These are phyloP conservation scores for Vigna nakashimae DNA, from an alignment of 306 rosid genomes.

Conservation along the genomic window DNA sequence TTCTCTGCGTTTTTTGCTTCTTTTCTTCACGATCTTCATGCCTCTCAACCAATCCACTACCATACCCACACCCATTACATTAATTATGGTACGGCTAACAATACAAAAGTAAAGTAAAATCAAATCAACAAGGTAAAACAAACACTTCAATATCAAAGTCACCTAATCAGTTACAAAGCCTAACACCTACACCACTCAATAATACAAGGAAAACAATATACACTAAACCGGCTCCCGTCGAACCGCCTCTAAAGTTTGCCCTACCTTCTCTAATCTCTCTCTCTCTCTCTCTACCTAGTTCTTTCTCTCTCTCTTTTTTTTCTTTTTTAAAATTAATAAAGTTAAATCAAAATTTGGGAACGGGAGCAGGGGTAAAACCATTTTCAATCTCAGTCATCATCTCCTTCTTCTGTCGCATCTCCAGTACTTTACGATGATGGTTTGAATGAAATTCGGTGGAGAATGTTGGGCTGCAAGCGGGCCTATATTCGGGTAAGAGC, in stretches of 20 bases:
- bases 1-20: background rate
- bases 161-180: constrained; percentile 53
- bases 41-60: constrained; percentile 29
- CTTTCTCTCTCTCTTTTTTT: background rate
- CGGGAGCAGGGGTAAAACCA: constrained; percentile 30
- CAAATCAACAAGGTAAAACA: background rate
- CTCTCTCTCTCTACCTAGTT: constrained; percentile 26
- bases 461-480: constrained; percentile 96
- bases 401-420: constrained; percentile 93
- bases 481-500: constrained; percentile 87
- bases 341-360: constrained; percentile 59
- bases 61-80: background rate
- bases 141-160: constrained; percentile 17
- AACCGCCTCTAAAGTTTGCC: constrained; percentile 46
- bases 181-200: constrained; percentile 56
- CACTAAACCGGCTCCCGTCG: constrained; percentile 49
- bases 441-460: constrained; percentile 82
- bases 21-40: constrained; percentile 41
- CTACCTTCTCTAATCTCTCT: background rate
- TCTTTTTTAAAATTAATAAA: background rate
- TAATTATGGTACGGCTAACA: background rate
- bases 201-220: constrained; percentile 46
- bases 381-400: constrained; percentile 33
- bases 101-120: background rate
- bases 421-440: constrained; percentile 93